Evolutionary conservation across 2,329 filamentous ascomycete genomes (phyloP).

Genomic region (Colletotrichum tanaceti): DNA sequence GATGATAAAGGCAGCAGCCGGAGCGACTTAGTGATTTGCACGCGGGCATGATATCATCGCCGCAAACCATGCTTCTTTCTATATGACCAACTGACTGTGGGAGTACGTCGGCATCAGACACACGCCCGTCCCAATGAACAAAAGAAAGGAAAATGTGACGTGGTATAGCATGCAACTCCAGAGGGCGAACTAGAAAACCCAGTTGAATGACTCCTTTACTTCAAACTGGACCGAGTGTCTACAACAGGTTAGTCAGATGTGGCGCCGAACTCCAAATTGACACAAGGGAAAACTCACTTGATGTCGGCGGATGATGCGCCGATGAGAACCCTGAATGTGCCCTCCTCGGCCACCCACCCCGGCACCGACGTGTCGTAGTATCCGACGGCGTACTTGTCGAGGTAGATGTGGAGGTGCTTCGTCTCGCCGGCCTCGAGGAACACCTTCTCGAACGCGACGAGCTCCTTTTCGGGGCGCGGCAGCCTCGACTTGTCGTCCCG

Average conservation of each 20-base stretch:
- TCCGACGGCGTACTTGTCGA: slow-evolving; percentile 64
- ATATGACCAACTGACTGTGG: background rate
- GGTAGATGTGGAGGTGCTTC: slow-evolving; percentile 57
- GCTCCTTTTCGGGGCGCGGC: slow-evolving; percentile 76
- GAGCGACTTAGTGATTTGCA: background rate
- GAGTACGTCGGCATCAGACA: background rate
- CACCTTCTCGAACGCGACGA: slow-evolving; percentile 76
- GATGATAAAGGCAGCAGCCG: background rate
- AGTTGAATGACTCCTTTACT: slow-evolving; percentile 73
- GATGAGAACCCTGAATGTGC: slow-evolving; percentile 69
- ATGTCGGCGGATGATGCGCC: slow-evolving; percentile 73
- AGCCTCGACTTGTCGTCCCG: slow-evolving; percentile 71
- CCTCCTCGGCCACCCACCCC: slow-evolving; percentile 75
- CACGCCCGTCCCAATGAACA: background rate
- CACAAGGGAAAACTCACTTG: slow-evolving; percentile 39
- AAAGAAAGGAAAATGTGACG: background rate
- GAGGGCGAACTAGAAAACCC: slow-evolving; percentile 64
- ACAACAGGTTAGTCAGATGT: slow-evolving; percentile 27
- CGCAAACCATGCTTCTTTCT: slow-evolving; percentile 5
- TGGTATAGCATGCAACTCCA: background rate
- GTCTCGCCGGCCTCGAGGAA: slow-evolving; percentile 67
- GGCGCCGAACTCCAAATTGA: background rate
- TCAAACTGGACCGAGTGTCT: slow-evolving; percentile 59
- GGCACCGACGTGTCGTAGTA: slow-evolving; percentile 72
- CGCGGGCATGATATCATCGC: background rate